These are phyloP conservation scores for Pythium apleroticum DNA, from an alignment of 352 stramenopile species.

Conservation along the genomic window DNA sequence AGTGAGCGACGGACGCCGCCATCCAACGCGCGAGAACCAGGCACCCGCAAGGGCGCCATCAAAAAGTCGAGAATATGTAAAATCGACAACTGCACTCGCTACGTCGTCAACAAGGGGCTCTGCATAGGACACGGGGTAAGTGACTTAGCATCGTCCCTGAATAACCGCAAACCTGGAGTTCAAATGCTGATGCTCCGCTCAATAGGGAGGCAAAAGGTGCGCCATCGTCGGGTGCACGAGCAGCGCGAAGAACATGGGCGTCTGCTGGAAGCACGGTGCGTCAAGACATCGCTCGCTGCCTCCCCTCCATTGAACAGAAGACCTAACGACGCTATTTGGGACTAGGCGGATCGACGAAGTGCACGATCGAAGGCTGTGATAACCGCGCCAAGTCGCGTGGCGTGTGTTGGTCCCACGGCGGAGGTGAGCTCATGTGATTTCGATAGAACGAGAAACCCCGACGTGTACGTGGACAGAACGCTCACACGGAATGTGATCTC, in stretches of 20 bases:
- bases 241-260: constrained; percentile 72
- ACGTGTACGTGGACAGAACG: neutral
- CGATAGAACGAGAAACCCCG: neutral
- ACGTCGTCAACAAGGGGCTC: constrained; percentile 72
- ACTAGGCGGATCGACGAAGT: constrained; percentile 70
- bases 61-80: constrained; percentile 79
- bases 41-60: constrained; percentile 19
- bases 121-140: constrained; percentile 71
- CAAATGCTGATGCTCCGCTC: constrained; percentile 9
- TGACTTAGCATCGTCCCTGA: constrained; percentile 16
- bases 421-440: constrained; percentile 34
- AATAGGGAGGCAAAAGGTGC: constrained; percentile 69
- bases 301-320: neutral
- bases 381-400: constrained; percentile 78
- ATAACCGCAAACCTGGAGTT: constrained; percentile 3
- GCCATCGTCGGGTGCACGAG: constrained; percentile 60
- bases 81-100: constrained; percentile 70
- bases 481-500: neutral
- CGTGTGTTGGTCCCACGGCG: constrained; percentile 79
- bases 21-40: neutral
- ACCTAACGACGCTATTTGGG: constrained; percentile 10
- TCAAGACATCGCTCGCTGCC: neutral
- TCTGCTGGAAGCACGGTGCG: constrained; percentile 78
- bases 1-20: constrained; percentile 18
- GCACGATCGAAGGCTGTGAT: constrained; percentile 57